These are phyloP conservation scores for Phytophthora sp. DNA, from an alignment of 352 stramenopile genomes.

Conservation along the genomic window DNA sequence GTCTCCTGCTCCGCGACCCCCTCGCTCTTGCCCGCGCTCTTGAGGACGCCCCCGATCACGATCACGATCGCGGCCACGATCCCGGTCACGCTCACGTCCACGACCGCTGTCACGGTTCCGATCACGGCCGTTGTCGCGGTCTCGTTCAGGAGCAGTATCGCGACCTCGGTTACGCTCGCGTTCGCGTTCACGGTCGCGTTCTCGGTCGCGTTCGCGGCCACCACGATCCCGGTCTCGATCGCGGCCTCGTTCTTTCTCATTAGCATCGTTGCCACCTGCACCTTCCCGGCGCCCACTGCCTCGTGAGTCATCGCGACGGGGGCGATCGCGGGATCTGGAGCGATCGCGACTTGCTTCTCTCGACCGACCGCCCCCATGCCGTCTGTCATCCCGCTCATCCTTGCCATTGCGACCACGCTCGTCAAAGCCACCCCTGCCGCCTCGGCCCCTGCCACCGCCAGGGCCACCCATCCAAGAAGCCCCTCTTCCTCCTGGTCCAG, in stretches of 20 bases:
- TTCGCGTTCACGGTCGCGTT: background rate
- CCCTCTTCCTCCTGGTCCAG: slow-evolving; percentile 45
- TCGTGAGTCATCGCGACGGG: slow-evolving; percentile 32
- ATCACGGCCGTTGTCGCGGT: slow-evolving; percentile 15
- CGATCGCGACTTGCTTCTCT: slow-evolving; percentile 63
- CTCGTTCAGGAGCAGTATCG: background rate
- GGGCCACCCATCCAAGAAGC: slow-evolving; percentile 61
- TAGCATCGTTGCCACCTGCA: slow-evolving; percentile 16
- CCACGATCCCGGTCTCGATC: slow-evolving; percentile 22
- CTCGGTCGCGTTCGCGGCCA: background rate
- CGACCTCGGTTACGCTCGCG: slow-evolving; percentile 6
- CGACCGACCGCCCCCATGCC: slow-evolving; percentile 22
- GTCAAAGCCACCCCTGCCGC: slow-evolving; percentile 46
- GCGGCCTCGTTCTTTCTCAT: slow-evolving; percentile 25
- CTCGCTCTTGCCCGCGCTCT: slow-evolving; percentile 38
- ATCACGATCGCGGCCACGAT: slow-evolving; percentile 11
- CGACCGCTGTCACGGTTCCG: slow-evolving; percentile 6
- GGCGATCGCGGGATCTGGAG: slow-evolving; percentile 58
- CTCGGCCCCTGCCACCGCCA: slow-evolving; percentile 40
- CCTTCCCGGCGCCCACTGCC: slow-evolving; percentile 31
- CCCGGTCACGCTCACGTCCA: slow-evolving; percentile 27
- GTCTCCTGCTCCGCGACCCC: slow-evolving; percentile 27
- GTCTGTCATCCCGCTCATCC: slow-evolving; percentile 39
- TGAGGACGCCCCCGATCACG: slow-evolving; percentile 38
- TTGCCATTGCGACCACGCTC: slow-evolving; percentile 49